These are phyloP conservation scores for Isatis tinctoria DNA, from an alignment of 345 rosid genomes.

Conservation along the genomic window DNA sequence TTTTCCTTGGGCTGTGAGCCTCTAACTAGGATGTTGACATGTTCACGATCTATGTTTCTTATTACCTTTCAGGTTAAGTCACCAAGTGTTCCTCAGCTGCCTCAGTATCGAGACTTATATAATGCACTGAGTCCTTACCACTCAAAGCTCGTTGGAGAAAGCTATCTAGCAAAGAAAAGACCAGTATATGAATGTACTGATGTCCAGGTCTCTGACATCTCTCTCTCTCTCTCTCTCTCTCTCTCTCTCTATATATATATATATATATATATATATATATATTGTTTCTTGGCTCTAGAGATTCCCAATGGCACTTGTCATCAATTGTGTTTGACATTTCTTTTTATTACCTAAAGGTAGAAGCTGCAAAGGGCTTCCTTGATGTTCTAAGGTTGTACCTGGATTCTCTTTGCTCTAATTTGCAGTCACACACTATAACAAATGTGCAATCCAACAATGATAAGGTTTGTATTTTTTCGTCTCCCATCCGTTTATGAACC, in stretches of 20 bases:
- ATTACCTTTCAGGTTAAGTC: constrained; percentile 57
- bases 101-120: constrained; percentile 67
- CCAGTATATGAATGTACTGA: constrained; percentile 84
- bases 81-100: constrained; percentile 72
- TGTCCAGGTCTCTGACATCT: constrained; percentile 55
- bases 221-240: not conserved
- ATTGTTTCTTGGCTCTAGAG: not conserved
- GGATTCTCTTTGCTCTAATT: constrained; percentile 84
- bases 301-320: not conserved
- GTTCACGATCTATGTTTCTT: constrained; percentile 3
- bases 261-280: too few species aligned
- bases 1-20: not conserved
- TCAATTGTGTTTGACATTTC: not conserved
- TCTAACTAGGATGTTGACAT: not conserved
- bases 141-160: constrained; percentile 89
- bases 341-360: constrained; percentile 42
- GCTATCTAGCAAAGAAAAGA: constrained; percentile 80
- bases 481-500: not conserved
- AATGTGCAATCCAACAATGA: constrained; percentile 96
- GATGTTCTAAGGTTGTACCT: constrained; percentile 62
- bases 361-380: constrained; percentile 86
- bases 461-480: constrained; percentile 54
- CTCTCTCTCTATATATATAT: not conserved
- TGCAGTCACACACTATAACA: constrained; percentile 93
- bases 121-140: constrained; percentile 68